These are phyloP conservation scores for Yamadazyma diddensiae DNA, from an alignment of 1,139 yeast species.

Conservation along the genomic window DNA sequence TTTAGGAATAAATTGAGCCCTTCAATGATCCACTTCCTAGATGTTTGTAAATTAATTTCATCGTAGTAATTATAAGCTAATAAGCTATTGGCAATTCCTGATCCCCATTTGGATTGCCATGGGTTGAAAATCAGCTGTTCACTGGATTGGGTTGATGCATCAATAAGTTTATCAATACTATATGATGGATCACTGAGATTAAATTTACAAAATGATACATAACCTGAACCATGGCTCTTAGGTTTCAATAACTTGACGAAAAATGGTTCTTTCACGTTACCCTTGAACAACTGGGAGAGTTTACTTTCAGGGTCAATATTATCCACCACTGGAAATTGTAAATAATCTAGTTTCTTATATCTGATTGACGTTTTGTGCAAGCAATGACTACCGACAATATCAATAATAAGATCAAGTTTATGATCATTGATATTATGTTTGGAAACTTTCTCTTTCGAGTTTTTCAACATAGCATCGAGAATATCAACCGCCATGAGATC, in stretches of 20 bases:
- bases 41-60: slow-evolving; percentile 26
- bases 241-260: slow-evolving; percentile 39
- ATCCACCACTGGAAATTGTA: slow-evolving; percentile 31
- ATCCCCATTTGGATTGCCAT: slow-evolving; percentile 37
- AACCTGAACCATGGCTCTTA: slow-evolving; percentile 28
- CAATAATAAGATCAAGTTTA: slow-evolving; percentile 39
- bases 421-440: slow-evolving; percentile 22
- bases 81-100: slow-evolving; percentile 27
- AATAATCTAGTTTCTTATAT: slow-evolving; percentile 28
- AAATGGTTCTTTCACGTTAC: slow-evolving; percentile 31
- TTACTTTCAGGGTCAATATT: slow-evolving; percentile 17
- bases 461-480: slow-evolving; percentile 31
- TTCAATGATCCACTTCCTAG: slow-evolving; percentile 31
- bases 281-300: slow-evolving; percentile 26
- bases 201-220: slow-evolving; percentile 40
- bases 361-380: slow-evolving; percentile 32
- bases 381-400: slow-evolving; percentile 40
- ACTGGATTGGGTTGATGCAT: slow-evolving; percentile 17
- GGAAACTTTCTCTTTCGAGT: slow-evolving; percentile 20
- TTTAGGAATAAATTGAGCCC: slow-evolving; percentile 28
- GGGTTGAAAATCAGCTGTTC: slow-evolving; percentile 23
- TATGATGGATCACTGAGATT: slow-evolving; percentile 32
- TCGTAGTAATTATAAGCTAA: slow-evolving; percentile 38
- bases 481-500: slow-evolving; percentile 41
- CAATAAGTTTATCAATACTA: slow-evolving; percentile 27